Evolutionary conservation across 1,139 yeast species (phyloP), one percentile per base, ranked within the genome.

Genomic region (Saccharomyces hybrid): DNA sequence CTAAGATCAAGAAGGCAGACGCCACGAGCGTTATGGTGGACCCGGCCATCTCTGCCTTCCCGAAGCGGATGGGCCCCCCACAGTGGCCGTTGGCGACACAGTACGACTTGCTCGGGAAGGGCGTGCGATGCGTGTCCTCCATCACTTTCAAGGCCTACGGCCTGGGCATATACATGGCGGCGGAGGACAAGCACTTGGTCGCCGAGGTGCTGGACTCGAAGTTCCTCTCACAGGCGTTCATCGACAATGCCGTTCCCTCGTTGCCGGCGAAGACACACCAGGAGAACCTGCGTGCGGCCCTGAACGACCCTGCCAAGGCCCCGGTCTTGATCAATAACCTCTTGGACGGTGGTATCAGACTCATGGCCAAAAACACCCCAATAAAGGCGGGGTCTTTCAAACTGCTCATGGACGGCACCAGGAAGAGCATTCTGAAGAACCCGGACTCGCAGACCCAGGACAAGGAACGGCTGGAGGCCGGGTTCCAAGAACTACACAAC

Each of bases 371-470:
- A 59, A 84, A 90, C 58, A 83, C 84, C 25, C 96, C 97, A 0
- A 83, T 85, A 13, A 78, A 95, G 65, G 88, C 86, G 67, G 90
- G 96, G 1, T 96, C 90, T 68, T 88, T 85, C 69, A 81, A 81
- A 58, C 96, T 90, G 67, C 71, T 90, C 67, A 79, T 85, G 61
- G 96, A 90, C 66, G 97, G 96, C 82, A 82, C 60, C 78, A 83
- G 66, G 80, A 82, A 58, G 69, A 77, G 25, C 66, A 41, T 51
- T 23, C 27, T 47, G 26, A 51, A 31, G 47, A 42, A 47, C 46
- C 50, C 53, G 6, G 52, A 47, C 11, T 47, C 51, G 3, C 25
- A 46, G 14, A 11, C 26, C 14, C 38, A 52, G 16, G 46, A 48
- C n/a, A 46, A 50, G 13, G 32, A 32, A 3, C 44, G 46, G 5